These are phyloP conservation scores for Clavulina sp. DNA, from an alignment of 768 basidiomycete species.

Conservation along the genomic window DNA sequence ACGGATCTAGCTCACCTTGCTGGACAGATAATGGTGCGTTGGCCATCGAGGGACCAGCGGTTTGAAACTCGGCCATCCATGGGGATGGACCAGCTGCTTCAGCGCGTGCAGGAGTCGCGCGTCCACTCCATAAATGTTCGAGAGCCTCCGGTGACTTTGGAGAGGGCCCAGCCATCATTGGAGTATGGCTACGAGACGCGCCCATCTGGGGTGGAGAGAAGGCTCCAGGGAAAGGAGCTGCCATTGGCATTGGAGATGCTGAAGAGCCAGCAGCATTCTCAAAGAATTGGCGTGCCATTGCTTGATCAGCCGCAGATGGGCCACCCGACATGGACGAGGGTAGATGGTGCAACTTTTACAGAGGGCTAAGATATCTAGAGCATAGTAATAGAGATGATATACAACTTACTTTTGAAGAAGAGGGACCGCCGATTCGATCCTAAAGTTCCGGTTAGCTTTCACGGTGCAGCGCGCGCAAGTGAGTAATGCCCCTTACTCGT, in stretches of 20 bases:
- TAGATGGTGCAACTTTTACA: constrained; percentile 50
- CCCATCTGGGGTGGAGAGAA: constrained; percentile 19
- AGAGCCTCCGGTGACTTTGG: too few species aligned
- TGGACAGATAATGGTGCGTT: constrained; percentile 1
- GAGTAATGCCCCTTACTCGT: constrained; percentile 33
- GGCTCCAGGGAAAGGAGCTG: constrained; percentile 16
- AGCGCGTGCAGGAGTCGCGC: too few species aligned
- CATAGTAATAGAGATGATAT: background rate
- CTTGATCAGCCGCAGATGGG: constrained; percentile 46
- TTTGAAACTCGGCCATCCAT: background rate
- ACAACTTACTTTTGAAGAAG: constrained; percentile 7
- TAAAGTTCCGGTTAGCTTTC: constrained; percentile 16
- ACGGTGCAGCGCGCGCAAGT: constrained; percentile 1
- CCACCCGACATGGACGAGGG: constrained; percentile 35
- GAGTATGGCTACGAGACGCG: constrained; percentile 7
- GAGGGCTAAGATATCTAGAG: too few species aligned
- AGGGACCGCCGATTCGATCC: constrained; percentile 29
- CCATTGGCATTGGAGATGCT: constrained; percentile 14
- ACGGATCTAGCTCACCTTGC: background rate
- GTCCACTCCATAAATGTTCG: background rate
- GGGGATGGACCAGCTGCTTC: too few species aligned
- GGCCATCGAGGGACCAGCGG: background rate
- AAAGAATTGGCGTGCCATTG: constrained; percentile 69
- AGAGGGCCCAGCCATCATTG: constrained; percentile 6
- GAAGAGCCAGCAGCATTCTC: constrained; percentile 18